phyloP scores from a whole-genome alignment of 371 early-diverging fungal species.

The Smittium mucronatum region DNA sequence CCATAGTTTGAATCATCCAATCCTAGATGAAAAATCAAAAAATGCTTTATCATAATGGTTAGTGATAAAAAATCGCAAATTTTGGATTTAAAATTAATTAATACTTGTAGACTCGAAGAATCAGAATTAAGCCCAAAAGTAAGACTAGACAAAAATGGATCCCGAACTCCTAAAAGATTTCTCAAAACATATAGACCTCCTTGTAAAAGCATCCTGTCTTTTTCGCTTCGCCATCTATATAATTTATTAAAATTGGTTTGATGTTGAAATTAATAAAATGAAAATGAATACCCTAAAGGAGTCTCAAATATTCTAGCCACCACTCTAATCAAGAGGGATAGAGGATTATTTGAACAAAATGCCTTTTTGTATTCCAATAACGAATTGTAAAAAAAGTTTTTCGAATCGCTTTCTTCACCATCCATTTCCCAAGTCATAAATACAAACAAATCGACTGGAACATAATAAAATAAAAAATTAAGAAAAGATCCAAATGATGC shows the following conservation, averaged over 20 bases:
- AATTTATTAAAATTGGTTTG: too few species aligned
- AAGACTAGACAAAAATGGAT: conserved; percentile 41
- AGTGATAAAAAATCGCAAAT: not conserved
- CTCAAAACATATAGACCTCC: conserved; percentile 61
- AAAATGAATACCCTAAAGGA: conserved; percentile 31
- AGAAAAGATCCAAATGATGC: conserved; percentile 13
- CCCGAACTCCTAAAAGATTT: conserved; percentile 67
- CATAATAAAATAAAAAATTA: not conserved
- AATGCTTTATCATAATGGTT: not conserved
- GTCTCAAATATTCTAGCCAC: conserved; percentile 34
- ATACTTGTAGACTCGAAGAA: conserved; percentile 6
- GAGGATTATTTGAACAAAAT: conserved; percentile 42
- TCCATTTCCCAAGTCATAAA: conserved; percentile 59
- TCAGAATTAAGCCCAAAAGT: conserved; percentile 21
- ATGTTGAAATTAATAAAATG: conserved; percentile 16
- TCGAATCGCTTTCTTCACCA: conserved; percentile 37
- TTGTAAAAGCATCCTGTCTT: conserved; percentile 57
- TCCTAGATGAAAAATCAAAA: conserved; percentile 25
- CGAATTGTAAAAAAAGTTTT: conserved; percentile 38
- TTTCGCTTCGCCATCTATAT: conserved; percentile 44
- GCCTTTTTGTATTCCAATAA: conserved; percentile 55
- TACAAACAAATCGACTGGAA: conserved; percentile 25
- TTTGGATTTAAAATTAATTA: not conserved
- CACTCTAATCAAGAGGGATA: conserved; percentile 28
- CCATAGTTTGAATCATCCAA: conserved; percentile 21